Conservation (phyloP, 2,329 filamentous ascomycete genomes). For the Hymenoscyphus repandus region DNA sequence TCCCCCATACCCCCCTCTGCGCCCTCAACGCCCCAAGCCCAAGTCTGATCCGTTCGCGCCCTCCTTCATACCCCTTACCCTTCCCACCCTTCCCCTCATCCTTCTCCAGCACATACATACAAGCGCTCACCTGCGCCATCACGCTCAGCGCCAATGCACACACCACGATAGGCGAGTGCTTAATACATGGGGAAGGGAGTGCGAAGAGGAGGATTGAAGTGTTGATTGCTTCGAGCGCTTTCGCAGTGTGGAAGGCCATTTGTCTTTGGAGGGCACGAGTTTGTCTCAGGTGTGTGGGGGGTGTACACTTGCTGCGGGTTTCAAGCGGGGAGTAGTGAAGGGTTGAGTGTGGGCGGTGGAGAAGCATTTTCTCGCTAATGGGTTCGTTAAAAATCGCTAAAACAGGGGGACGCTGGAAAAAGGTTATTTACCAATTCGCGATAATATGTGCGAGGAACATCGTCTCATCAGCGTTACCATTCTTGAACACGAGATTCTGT, state of each 20-base stretch:
- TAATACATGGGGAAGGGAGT: constrained; percentile 46
- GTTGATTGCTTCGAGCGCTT: constrained; percentile 54
- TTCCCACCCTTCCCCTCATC: background rate
- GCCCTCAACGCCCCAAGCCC: constrained; percentile 54
- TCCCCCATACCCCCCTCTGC: constrained; percentile 49
- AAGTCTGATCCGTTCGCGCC: constrained; percentile 50
- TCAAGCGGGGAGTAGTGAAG: constrained; percentile 29
- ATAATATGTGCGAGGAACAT: constrained; percentile 33
- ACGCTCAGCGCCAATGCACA: constrained; percentile 50
- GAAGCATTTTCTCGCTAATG: constrained; percentile 15
- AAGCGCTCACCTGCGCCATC: constrained; percentile 54
- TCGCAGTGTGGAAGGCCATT: constrained; percentile 48
- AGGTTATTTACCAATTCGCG: constrained; percentile 26
- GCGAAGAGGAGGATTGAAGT: constrained; percentile 48
- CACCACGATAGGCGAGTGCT: constrained; percentile 53
- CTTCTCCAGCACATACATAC: constrained; percentile 38
- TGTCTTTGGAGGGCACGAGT: constrained; percentile 38
- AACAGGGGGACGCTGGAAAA: background rate
- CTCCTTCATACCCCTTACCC: constrained; percentile 36
- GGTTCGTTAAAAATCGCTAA: background rate
- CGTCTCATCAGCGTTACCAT: constrained; percentile 33
- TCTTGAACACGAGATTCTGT: constrained; percentile 32
- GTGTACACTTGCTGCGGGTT: constrained; percentile 23
- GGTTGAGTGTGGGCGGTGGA: constrained; percentile 51
- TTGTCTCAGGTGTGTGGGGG: constrained; percentile 32